Base-by-base conservation (phyloP, 768 basidiomycete genomes). In the Ramaria sp. region DNA sequence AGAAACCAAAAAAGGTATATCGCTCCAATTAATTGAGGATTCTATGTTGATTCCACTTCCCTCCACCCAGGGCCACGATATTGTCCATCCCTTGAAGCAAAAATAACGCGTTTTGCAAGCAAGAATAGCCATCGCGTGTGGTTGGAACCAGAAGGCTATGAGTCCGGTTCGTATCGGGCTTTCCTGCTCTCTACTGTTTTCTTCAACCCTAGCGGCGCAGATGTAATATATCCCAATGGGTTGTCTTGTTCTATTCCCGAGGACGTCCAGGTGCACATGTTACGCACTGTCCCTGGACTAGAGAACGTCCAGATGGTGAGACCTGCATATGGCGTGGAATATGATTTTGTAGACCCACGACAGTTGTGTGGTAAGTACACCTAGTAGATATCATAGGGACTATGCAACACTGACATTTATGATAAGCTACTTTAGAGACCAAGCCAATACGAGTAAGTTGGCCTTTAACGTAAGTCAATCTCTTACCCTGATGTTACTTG, bases 301-400 rank as follows among this genome's bases (percentile, higher is more conserved):
- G 88, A 93, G 67, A 82, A 85, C 25, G 92, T 84, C 27, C 78
- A 83, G 62, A 85, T 95, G 75, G 77, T 88, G 3, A 71, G 76
- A 60, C 91, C 91, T 1, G 92, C 89, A 0, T 95, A 94, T 68
- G 92, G 92, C 2, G 89, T 95, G 30, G 90, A 95, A 65, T 95
- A 95, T 59, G 92, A 95, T 63, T 82, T 89, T 62, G 74, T 95
- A 10, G 90, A 95, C 69, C 85, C 92, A 8, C 71, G 88, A 20
- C 91, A 93, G 59, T 74, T 95, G 36, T 71, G 70, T 28, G 70
- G 88, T 88, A 58, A 59, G 85, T 75, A 41, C 20, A 41, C n/a
- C 32, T 18, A 18, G 18, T 16, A 13, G 13, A 9, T 2, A 34
- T 1, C 32, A 8, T 3, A 4, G 9, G 32, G 9, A 34, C 13